Evolutionary conservation across 2,329 filamentous ascomycete species (phyloP), one percentile per base, ranked within the genome.

Genomic region (Calonectria montana): DNA sequence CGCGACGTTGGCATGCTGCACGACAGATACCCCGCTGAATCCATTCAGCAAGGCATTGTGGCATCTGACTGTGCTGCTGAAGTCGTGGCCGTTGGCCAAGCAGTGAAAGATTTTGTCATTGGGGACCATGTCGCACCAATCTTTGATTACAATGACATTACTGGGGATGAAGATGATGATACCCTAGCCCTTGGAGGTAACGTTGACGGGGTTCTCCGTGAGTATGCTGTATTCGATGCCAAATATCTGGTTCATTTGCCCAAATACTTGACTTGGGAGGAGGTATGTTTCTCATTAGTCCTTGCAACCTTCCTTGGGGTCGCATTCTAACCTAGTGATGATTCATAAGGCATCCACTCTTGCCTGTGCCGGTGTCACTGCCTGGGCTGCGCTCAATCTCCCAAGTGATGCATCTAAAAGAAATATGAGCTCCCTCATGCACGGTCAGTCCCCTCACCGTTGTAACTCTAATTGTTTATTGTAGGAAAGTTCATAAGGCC

Each of bases 1-100:
- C 75, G 79, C 23, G 79, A 81, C n/a, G 74, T 77, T 1, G 74
- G 43, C 18, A 80, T 81, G 74, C 63, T 80, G n/a, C 65, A 77
- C 65, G 79, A 78, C 6, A 67, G 61, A 10, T 81, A 81, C 67
- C 75, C 75, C 0, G 43, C 70, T 2, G 31, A 67, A 12, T 61
- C 68, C 12, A 18, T 70, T 23, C 57, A 72, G 0, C 37, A 61
- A 4, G 78, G 78, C 41, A 74, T 81, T 25, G 59, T 74, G 0
- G 69, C 25, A 2, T 71, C 69, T 7, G 69, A 71, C 39, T 71
- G 69, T 21, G 64, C 69, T 7, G 69, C 69, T 10, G 75, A 79
- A 71, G 78, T 80, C 4, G 73, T 76, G 10, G 75, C 75, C 12
- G 31, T 76, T 2, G 79, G 79, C 1, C 13, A 59, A 9, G 67